Base-by-base conservation (phyloP, 805 yeast species). In the Barnettozyma salicaria region DNA sequence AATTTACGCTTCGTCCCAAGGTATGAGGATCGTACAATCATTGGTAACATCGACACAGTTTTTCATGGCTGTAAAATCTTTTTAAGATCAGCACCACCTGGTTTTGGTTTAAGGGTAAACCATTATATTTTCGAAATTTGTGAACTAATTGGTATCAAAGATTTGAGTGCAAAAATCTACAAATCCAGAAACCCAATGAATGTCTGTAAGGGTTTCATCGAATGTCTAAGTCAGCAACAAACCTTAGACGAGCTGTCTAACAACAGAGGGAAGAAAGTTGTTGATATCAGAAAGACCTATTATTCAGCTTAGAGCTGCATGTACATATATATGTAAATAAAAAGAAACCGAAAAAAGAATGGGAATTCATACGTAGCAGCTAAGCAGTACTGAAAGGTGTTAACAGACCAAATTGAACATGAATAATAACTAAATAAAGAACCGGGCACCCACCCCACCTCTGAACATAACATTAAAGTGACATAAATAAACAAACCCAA, bases 131-230 rank as follows among this genome's bases (percentile, higher is more conserved):
- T 80, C 53, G 96, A 88, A 64, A 77, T 92, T 41, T 89, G 97
- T 61, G 84, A 82, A 58, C 78, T 88, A 41, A 95, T 89, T 1
- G 98, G 98, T 45, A 87, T 92, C 60, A 84, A 82, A 61, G 98
- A 92, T 63, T 67, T 92, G 53, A 76, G 88, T 52, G 96, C 94
- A 5, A 90, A 90, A 57, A 84, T 90, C 32, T 86, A 83, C 68
- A 81, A 88, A 54, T 85, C 96, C 25, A 77, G 97, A 69, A 92
- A 90, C 65, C 81, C 82, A 35, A 87, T 92, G 95, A 89, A 89
- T 61, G 94, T 89, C 33, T 86, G 86, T 40, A 88, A 89, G 65
- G 92, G 90, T 30, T 74, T 89, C 35, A 69, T 89, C 41, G 94
- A 86, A 59, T 96, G 96, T 1, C 72, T 92, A 47, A 68, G 72